Base-by-base conservation (phyloP, 2,329 filamentous ascomycete species). In the Diplocarpon mali region DNA sequence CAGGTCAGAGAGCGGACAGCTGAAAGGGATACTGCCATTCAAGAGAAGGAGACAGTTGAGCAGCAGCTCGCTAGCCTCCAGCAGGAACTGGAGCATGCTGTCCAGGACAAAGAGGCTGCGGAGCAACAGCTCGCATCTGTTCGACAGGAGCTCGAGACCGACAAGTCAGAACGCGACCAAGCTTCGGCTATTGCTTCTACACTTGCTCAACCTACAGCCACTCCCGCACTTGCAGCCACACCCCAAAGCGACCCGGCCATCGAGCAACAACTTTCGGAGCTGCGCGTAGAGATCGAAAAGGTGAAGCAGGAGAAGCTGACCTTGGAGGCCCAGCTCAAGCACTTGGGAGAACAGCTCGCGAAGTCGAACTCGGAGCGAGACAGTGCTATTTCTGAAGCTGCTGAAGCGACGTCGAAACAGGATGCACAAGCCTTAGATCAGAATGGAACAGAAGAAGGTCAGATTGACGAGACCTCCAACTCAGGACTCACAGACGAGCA, bases 261-360 rank as follows among this genome's bases (percentile, higher is more conserved):
- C 14, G 69, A 78, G 49, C 65, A 69, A 49, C 68, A 78, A 49
- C 64, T 79, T 7, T 53, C 60, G 2, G 61, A 67, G 35, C 61
- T 69, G 12, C 70, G 66, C 16, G 75, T 78, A 52, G 76, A 89
- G 53, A 72, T 92, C 9, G 78, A 80, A 35, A 70, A 69, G 1
- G 72, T 81, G 42, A 79, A 68, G 6, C 69, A 77, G 9, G 80
- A 92, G 60, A 88, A 85, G 62, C 70, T 78, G 14, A 69, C 69
- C 2, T 69, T 85, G n/a, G 76, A 86, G 52, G 67, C 76, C 46
- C 78, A 83, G 49, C 68, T 84, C 2, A 67, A 70, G 37, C 62
- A 60, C 17, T 60, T 80, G 2, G 72, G 68, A 27, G 52, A 61
- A 6, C 80, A 88, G 56, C 67, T 94, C 11, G 71, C 80, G 41